These are phyloP conservation scores for Sonneratia alba DNA, from an alignment of 345 rosid genomes.

Conservation along the genomic window DNA sequence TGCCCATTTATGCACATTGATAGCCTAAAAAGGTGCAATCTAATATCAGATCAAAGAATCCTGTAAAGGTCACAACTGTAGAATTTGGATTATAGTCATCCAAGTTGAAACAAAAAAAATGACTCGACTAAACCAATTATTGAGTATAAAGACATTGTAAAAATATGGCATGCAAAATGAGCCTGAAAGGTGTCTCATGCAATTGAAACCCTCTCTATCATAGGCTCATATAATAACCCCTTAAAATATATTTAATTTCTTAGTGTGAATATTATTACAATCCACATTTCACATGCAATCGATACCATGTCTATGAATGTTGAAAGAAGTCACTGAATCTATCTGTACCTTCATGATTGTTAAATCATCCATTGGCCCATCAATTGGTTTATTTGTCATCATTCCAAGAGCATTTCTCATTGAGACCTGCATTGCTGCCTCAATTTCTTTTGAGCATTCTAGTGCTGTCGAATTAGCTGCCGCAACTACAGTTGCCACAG, in stretches of 20 bases:
- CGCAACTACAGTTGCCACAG: constrained; percentile 89
- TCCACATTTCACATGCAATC: background rate
- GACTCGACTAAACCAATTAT: background rate
- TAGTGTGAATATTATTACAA: background rate
- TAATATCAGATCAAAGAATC: background rate
- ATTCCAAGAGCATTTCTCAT: constrained; percentile 83
- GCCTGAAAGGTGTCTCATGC: background rate
- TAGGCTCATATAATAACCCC: background rate
- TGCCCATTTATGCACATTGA: no score
- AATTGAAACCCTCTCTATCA: background rate
- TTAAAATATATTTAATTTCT: background rate
- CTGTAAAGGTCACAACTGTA: background rate
- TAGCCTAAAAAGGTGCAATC: background rate
- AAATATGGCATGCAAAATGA: background rate
- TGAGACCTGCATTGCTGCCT: constrained; percentile 96
- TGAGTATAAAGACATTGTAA: background rate
- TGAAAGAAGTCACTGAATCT: constrained; percentile 4
- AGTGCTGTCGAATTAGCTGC: constrained; percentile 95
- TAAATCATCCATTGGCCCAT: constrained; percentile 91
- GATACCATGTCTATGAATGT: background rate
- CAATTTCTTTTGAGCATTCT: constrained; percentile 95
- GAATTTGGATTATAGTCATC: background rate
- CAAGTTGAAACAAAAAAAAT: background rate
- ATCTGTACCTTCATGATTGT: constrained; percentile 76
- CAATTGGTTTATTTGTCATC: constrained; percentile 42